These are phyloP conservation scores for Penicillium sclerotiorum DNA, from an alignment of 2,329 filamentous ascomycete genomes.

Conservation along the genomic window DNA sequence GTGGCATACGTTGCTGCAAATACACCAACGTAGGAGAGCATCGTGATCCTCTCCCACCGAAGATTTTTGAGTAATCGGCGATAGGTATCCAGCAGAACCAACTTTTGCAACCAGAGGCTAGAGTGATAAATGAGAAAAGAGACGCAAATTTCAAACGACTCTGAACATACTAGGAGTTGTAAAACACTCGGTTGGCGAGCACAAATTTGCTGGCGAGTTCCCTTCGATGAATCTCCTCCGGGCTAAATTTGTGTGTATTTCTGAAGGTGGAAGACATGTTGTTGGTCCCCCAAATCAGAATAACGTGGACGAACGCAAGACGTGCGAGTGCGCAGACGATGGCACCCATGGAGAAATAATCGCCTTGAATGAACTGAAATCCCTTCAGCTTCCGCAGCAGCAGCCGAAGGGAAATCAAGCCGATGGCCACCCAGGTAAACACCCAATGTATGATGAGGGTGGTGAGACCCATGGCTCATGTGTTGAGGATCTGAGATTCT, in stretches of 20 bases:
- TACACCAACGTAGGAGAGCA: conserved; percentile 10
- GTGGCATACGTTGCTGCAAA: conserved; percentile 16
- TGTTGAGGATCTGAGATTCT: background rate
- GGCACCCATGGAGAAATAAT: conserved; percentile 16
- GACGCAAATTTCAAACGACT: background rate
- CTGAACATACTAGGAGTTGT: conserved; percentile 39
- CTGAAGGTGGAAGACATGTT: conserved; percentile 32
- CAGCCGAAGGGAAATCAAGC: conserved; percentile 13
- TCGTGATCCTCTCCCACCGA: conserved; percentile 17
- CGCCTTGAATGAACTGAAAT: conserved; percentile 9
- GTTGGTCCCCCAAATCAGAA: conserved; percentile 42
- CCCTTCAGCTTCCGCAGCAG: conserved; percentile 10
- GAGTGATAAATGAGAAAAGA: conserved; percentile 5
- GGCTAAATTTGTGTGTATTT: conserved; percentile 28
- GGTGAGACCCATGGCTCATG: conserved; percentile 6
- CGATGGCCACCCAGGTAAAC: conserved; percentile 16
- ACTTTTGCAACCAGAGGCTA: conserved; percentile 22
- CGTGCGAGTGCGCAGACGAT: conserved; percentile 17
- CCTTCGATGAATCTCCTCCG: conserved; percentile 35
- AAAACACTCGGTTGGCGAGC: conserved; percentile 36
- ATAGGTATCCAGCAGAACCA: conserved; percentile 21
- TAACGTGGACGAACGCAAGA: conserved; percentile 34
- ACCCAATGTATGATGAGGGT: conserved; percentile 18
- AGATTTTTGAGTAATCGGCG: conserved; percentile 14
- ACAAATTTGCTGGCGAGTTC: conserved; percentile 40